Evolutionary conservation across 768 basidiomycete species (phyloP).

Genomic region (Leccinum pellstonianum): DNA sequence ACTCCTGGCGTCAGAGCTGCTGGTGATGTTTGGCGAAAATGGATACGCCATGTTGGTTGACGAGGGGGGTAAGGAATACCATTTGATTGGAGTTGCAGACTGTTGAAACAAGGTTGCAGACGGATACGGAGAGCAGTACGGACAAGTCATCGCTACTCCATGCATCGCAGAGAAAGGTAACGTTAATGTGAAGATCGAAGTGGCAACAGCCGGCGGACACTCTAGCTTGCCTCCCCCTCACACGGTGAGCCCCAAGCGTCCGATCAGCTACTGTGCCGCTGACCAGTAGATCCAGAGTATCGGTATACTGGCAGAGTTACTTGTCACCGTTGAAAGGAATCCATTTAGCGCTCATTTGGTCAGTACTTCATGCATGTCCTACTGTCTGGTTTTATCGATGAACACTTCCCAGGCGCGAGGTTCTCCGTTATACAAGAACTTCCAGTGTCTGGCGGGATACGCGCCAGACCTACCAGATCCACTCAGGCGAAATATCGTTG

Average conservation of each 20-base stretch:
- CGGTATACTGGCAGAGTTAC: slow-evolving; percentile 71
- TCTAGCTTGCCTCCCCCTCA: slow-evolving; percentile 82
- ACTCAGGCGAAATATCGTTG: slow-evolving; percentile 47
- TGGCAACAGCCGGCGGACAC: slow-evolving; percentile 76
- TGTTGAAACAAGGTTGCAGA: slow-evolving; percentile 31
- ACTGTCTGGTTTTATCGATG: background rate
- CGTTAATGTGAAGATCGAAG: slow-evolving; percentile 57
- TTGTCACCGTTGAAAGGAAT: slow-evolving; percentile 67
- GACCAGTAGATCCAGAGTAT: slow-evolving; percentile 53
- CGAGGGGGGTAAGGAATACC: slow-evolving; percentile 65
- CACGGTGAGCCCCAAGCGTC: slow-evolving; percentile 47
- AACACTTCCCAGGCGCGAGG: slow-evolving; percentile 42
- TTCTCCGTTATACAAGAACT: slow-evolving; percentile 55
- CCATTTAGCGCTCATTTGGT: slow-evolving; percentile 56
- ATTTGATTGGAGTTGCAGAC: background rate
- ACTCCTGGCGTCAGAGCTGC: slow-evolving; percentile 46
- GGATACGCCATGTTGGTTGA: slow-evolving; percentile 80
- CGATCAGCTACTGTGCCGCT: background rate
- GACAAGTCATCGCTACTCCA: slow-evolving; percentile 56
- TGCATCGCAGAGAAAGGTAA: slow-evolving; percentile 76
- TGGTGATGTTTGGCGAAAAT: slow-evolving; percentile 64
- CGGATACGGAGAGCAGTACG: slow-evolving; percentile 50
- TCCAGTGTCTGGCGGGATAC: slow-evolving; percentile 68
- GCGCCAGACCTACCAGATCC: slow-evolving; percentile 50
- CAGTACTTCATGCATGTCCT: slow-evolving; percentile 7